Percentiles rank a stretch among this genome's conserved stretches.
Evolutionary conservation across 148 eudicot genomes (phyloP).

Genomic region (Fagopyrum tataricum): DNA sequence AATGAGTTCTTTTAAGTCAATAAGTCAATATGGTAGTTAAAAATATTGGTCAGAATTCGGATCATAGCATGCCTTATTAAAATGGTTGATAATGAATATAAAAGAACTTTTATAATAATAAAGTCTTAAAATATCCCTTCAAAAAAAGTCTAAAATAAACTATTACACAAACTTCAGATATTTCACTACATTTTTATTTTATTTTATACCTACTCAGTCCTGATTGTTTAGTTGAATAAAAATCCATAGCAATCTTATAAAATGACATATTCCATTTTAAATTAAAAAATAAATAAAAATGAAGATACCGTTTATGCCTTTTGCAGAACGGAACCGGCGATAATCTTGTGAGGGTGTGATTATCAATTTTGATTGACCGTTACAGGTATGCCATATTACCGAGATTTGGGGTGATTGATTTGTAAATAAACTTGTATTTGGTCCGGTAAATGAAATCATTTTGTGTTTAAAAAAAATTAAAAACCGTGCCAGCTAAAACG

Average conservation of each 20-base stretch:
- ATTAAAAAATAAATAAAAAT: neutral
- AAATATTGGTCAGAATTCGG: neutral
- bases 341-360: neutral
- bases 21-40: too few species aligned
- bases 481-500: slow-evolving; percentile 11
- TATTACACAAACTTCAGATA: too few species aligned
- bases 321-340: neutral
- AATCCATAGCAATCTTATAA: neutral
- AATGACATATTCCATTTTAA: neutral
- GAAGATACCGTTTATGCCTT: neutral
- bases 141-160: too few species aligned
- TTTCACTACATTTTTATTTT: too few species aligned
- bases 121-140: too few species aligned
- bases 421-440: neutral
- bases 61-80: neutral
- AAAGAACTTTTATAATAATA: too few species aligned
- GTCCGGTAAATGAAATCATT: neutral
- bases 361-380: neutral
- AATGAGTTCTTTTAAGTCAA: neutral
- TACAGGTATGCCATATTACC: neutral
- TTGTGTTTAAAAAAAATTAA: neutral
- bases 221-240: neutral
- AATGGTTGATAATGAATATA: too few species aligned
- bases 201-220: neutral
- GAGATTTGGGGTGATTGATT: slow-evolving; percentile 5